Evolutionary conservation across 345 rosid species (phyloP).

Genomic region (Populus euphratica): DNA sequence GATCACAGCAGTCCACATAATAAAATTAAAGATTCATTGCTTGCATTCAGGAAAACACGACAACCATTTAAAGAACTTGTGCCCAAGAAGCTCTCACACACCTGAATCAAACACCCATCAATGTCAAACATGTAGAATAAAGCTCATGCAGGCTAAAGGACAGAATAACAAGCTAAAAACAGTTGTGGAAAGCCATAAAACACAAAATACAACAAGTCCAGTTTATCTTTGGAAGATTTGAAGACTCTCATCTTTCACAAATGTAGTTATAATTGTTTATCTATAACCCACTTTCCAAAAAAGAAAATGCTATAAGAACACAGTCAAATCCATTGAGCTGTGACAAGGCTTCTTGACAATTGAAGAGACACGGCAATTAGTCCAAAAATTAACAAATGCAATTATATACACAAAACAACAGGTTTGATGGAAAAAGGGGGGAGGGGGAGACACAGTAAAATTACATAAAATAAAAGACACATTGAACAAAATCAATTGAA

Average conservation of each 20-base stretch:
- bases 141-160: neutral
- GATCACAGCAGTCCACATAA: slow-evolving; percentile 39
- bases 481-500: neutral
- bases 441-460: neutral
- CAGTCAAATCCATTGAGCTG: neutral
- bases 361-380: neutral
- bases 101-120: slow-evolving; percentile 34
- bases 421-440: too few relatives aligned
- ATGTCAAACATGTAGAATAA: slow-evolving; percentile 13
- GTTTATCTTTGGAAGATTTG: neutral
- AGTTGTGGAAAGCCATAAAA: neutral
- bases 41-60: slow-evolving; percentile 35
- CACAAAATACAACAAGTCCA: neutral
- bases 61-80: slow-evolving; percentile 34
- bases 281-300: neutral
- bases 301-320: neutral
- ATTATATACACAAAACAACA: too few relatives aligned
- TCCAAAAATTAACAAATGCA: neutral
- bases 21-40: slow-evolving; percentile 33
- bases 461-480: neutral
- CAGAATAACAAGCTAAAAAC: neutral
- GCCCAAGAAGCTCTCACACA: slow-evolving; percentile 35
- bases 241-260: neutral
- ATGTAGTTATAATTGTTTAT: neutral
- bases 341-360: neutral